Percentiles rank a stretch among this genome's conserved stretches.
Evolutionary conservation across 768 basidiomycete genomes (phyloP).

Genomic region (button mushroom (Agaricus bisporus)): DNA sequence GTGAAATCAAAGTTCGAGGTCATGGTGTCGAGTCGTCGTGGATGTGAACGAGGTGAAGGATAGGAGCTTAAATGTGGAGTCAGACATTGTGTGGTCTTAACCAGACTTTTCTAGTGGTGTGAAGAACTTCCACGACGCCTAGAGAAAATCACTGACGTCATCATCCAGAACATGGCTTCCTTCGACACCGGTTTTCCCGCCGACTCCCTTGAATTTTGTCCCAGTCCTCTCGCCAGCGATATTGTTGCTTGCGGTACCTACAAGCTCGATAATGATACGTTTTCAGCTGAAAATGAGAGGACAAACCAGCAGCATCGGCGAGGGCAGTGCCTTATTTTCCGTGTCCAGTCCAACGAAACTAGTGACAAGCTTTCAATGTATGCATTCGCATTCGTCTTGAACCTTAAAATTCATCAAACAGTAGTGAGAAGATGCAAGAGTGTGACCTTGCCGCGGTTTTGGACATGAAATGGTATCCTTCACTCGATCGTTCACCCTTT

Average conservation of each 20-base stretch:
- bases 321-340: slow-evolving; percentile 73
- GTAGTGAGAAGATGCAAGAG: slow-evolving; percentile 57
- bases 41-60: not conserved
- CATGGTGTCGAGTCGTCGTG: slow-evolving; percentile 25
- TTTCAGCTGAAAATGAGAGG: slow-evolving; percentile 9
- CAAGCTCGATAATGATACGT: slow-evolving; percentile 49
- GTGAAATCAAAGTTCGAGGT: slow-evolving; percentile 72
- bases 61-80: not conserved
- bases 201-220: slow-evolving; percentile 90
- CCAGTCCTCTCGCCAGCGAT: slow-evolving; percentile 48
- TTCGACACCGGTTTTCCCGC: slow-evolving; percentile 78
- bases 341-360: slow-evolving; percentile 26
- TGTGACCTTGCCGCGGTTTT: slow-evolving; percentile 75
- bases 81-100: not conserved
- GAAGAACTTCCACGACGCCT: not conserved
- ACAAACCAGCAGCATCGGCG: slow-evolving; percentile 30
- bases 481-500: not conserved
- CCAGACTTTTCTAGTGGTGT: not conserved
- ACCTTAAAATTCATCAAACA: not conserved
- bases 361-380: slow-evolving; percentile 27
- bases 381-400: slow-evolving; percentile 12
- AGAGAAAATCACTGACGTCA: slow-evolving; percentile 7
- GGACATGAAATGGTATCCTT: slow-evolving; percentile 87
- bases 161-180: slow-evolving; percentile 4
- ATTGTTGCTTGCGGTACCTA: slow-evolving; percentile 92